Conservation (phyloP, 2,329 filamentous ascomycete species). For the Cadophora malorum region DNA sequence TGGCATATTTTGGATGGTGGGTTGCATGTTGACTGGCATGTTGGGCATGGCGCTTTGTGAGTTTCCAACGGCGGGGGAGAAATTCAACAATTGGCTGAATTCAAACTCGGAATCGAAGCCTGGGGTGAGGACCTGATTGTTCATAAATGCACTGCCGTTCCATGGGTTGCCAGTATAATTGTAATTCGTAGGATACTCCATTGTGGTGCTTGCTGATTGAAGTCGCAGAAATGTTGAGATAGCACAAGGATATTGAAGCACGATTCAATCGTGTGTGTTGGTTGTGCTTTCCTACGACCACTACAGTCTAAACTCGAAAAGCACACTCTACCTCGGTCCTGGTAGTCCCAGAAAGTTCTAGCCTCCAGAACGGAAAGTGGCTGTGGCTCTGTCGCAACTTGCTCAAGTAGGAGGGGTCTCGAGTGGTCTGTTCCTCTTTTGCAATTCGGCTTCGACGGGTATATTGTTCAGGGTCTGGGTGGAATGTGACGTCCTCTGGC, state of each 20-base stretch:
- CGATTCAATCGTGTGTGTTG: neutral
- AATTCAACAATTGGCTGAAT: conserved; percentile 8
- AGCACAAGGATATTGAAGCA: neutral
- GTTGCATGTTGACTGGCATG: neutral
- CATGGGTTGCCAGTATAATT: neutral
- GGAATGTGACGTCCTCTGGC: neutral
- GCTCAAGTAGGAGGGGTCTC: neutral
- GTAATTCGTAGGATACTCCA: neutral
- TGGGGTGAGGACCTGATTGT: neutral
- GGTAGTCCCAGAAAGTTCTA: too few relatives aligned
- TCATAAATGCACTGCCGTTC: neutral
- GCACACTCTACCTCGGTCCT: neutral
- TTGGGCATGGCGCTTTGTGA: neutral
- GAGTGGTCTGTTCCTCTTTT: neutral
- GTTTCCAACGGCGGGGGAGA: neutral
- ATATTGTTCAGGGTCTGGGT: neutral
- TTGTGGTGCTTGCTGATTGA: neutral
- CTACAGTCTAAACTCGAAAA: neutral
- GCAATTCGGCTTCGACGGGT: neutral
- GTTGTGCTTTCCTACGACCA: neutral
- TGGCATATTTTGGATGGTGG: neutral
- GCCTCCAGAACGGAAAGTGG: too few relatives aligned
- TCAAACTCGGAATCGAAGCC: neutral
- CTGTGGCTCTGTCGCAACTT: neutral
- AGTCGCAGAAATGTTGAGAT: neutral